These are phyloP conservation scores for Botrytis byssoidea DNA, from an alignment of 2,329 filamentous ascomycete genomes.

Conservation along the genomic window DNA sequence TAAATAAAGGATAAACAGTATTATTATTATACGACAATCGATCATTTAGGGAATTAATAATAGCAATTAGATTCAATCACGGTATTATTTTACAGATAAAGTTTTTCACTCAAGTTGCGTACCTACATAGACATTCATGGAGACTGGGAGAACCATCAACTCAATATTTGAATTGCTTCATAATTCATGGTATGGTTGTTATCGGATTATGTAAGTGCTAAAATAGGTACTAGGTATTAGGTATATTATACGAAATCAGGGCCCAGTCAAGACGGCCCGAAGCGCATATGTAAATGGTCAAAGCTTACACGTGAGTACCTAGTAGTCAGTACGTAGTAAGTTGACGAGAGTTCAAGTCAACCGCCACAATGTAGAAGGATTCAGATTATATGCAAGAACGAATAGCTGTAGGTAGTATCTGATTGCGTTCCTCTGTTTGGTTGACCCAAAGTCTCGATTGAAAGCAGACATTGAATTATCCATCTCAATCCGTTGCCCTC, in stretches of 20 bases:
- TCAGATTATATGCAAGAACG: neutral
- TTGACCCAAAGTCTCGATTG: neutral
- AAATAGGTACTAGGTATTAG: neutral
- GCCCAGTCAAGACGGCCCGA: conserved; percentile 6
- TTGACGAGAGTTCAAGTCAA: neutral
- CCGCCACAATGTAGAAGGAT: neutral
- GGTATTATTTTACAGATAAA: neutral
- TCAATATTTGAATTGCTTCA: neutral
- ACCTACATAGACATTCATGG: neutral
- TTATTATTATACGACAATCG: neutral
- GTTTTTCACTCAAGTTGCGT: neutral
- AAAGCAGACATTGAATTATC: neutral
- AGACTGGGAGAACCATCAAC: neutral
- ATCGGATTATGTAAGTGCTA: neutral
- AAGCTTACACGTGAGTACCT: neutral
- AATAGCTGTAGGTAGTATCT: neutral
- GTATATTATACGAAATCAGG: neutral
- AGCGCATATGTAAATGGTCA: neutral
- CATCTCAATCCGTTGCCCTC: neutral
- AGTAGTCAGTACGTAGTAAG: neutral
- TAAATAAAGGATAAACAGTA: neutral
- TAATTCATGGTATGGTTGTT: neutral
- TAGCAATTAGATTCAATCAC: neutral
- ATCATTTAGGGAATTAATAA: neutral
- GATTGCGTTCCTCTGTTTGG: neutral